Conservation (phyloP, 108 stramenopile species). For the Schizochytrium sp. region DNA sequence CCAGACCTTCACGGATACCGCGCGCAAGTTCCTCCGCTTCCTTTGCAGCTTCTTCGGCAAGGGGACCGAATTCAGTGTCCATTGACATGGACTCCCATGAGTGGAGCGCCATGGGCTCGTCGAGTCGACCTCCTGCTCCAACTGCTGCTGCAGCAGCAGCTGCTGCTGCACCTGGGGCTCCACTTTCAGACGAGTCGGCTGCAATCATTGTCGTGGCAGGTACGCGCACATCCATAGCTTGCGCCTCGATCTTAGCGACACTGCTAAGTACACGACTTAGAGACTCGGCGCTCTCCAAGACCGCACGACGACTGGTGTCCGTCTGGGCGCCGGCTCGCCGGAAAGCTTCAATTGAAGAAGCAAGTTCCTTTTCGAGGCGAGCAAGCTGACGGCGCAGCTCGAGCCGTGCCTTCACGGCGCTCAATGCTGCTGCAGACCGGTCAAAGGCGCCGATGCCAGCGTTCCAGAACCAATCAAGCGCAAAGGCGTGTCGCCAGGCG, state of each 20-base stretch:
- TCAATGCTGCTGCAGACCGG: not conserved
- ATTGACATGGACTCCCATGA: not conserved
- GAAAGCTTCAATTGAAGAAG: not conserved
- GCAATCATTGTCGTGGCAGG: not conserved
- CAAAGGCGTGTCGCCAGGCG: not conserved
- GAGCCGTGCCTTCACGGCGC: not conserved
- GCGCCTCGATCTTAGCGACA: not conserved
- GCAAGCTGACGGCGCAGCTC: not conserved
- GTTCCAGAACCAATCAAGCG: constrained; percentile 9
- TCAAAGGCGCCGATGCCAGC: not conserved
- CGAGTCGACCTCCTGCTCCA: not conserved
- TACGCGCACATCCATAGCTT: not conserved
- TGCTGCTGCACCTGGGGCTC: not conserved
- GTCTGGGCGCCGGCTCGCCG: not conserved
- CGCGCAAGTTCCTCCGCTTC: not conserved
- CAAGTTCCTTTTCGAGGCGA: not conserved
- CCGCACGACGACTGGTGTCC: not conserved
- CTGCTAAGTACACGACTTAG: not conserved
- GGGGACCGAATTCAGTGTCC: not conserved
- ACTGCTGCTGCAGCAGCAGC: not conserved
- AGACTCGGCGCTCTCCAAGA: not conserved
- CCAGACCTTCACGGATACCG: not conserved
- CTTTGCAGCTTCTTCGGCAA: not conserved
- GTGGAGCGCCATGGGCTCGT: not conserved
- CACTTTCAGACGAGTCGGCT: too few species aligned